Conservation (phyloP, 805 yeast species). For the Metschnikowia lunata region DNA sequence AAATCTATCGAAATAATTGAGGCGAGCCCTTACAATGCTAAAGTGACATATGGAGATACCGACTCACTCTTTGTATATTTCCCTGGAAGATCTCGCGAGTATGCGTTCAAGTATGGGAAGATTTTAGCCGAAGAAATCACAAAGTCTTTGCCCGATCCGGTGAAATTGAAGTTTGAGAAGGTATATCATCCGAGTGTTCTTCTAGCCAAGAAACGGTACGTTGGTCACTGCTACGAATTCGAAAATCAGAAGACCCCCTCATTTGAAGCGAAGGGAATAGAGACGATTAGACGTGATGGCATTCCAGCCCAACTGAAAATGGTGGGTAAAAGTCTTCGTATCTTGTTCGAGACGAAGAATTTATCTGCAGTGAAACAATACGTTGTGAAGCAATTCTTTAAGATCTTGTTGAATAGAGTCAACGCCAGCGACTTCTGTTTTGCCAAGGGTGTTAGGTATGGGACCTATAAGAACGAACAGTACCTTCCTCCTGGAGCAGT, state of each 20-base stretch:
- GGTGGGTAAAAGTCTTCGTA: constrained; percentile 62
- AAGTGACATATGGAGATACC: constrained; percentile 95
- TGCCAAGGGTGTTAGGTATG: constrained; percentile 83
- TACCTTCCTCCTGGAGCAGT: constrained; percentile 90
- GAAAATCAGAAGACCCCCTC: constrained; percentile 51
- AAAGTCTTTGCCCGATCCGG: constrained; percentile 68
- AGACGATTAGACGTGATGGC: constrained; percentile 92
- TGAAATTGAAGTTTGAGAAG: constrained; percentile 83
- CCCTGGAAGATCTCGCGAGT: constrained; percentile 72
- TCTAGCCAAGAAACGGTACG: constrained; percentile 84
- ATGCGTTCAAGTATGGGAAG: constrained; percentile 74
- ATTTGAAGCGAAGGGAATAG: constrained; percentile 96
- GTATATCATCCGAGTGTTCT: constrained; percentile 85
- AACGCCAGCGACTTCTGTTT: constrained; percentile 83
- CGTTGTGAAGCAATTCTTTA: constrained; percentile 60
- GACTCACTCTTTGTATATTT: constrained; percentile 88
- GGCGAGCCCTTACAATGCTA: constrained; percentile 68
- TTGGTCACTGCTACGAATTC: constrained; percentile 73
- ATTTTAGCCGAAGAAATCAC: constrained; percentile 67
- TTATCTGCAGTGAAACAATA: constrained; percentile 65
- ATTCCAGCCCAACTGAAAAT: constrained; percentile 87
- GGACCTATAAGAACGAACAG: constrained; percentile 68
- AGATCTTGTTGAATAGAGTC: constrained; percentile 58
- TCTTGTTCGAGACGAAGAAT: constrained; percentile 69
- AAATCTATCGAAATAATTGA: constrained; percentile 70